Evolutionary conservation across 129 eudicot genomes (phyloP), one percentile per base, ranked within the genome.

Genomic region (Solidago caesia): DNA sequence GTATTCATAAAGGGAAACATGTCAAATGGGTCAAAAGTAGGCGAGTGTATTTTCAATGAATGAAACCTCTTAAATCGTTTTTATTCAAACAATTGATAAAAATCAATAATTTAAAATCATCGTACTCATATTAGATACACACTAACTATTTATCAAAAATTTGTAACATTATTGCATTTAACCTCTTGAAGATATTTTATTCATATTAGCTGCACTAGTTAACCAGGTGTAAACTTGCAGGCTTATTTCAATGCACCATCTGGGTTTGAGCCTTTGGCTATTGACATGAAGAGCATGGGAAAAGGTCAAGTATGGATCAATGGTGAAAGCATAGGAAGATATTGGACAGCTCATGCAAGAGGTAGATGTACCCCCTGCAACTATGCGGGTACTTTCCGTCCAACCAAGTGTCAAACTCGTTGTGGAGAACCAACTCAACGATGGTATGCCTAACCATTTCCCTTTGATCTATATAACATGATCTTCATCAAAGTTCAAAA

Each of bases 281-380:
- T 93, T 76, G 96, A 93, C 84, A 74, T 93, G 82, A 63, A 73
- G 45, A 83, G 90, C 68, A 93, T 93, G 98, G 96, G 92, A 49
- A 93, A 93, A 68, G 96, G 96, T 62, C 96, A 93, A 83, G 82
- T 84, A 53, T 93, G 98, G 98, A 80, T 93, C 78, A 93, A 93
- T 72, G 98, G 98, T 52, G 85, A 90, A 44, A 86, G 86, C 84
- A 87, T 93, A 10, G 98, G 98, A 70, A 86, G 98, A 83, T 90
- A 89, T 73, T 92, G 98, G 98, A 89, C 90, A 4, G 25, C 64
- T 68, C 82, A 77, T 65, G 95, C 96, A 12, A 71, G 62, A 44
- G 98, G 96, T 25, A 70, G 73, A 60, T 90, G 98, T 79, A 70
- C 56, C 9, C 56, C 53, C 33, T 93, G 98, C 86, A 84, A 71